phyloP scores from a whole-genome alignment of 176 grass and related monocot genomes.

The Cenchrus americanus region DNA sequence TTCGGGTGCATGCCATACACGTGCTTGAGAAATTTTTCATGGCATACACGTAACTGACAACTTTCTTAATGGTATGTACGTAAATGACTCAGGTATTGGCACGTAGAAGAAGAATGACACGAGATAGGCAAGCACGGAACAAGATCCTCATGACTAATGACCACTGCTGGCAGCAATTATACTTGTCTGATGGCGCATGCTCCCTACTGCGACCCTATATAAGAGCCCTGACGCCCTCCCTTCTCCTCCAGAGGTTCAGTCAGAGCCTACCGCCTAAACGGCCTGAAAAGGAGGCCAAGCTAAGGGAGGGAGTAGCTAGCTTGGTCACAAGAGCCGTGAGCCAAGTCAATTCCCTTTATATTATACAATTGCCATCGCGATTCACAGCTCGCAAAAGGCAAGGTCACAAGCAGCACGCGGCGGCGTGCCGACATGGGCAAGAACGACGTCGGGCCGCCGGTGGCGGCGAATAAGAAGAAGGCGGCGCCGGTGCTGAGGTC shows the following conservation, averaged over 20 bases:
- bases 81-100: no score
- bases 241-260: background rate
- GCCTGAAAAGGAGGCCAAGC: conserved; percentile 29
- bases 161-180: background rate
- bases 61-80: no score
- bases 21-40: no score
- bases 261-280: conserved; percentile 30
- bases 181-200: background rate
- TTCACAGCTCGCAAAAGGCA: conserved; percentile 9
- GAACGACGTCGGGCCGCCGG: background rate
- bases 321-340: background rate
- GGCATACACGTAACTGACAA: no score
- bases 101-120: background rate
- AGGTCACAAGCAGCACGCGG: background rate
- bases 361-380: background rate
- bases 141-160: background rate
- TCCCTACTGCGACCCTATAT: background rate
- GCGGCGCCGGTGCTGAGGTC: background rate
- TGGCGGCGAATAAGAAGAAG: background rate
- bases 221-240: background rate
- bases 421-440: conserved; percentile 29
- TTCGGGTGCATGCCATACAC: no score
- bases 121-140: background rate
- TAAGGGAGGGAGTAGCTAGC: background rate
- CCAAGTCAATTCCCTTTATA: background rate